Base-by-base conservation (phyloP, 2,329 filamentous ascomycete genomes). In the Bipolaris cookei region DNA sequence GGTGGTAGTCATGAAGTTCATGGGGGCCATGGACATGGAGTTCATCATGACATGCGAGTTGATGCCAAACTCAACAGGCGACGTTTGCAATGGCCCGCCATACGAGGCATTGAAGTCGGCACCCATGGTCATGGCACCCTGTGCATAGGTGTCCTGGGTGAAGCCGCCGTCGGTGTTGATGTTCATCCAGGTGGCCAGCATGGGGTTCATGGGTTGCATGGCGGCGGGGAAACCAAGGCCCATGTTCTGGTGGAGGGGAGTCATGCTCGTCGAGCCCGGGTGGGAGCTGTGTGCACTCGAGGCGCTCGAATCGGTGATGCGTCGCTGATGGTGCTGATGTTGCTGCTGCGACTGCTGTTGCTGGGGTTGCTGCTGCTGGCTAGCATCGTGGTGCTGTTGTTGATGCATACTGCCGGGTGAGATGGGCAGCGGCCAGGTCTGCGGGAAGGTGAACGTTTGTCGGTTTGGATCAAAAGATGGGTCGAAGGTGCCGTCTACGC, bases 61-160 rank as follows among this genome's bases (percentile, higher is more conserved):
- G 71, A 82, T 76, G 48, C 57, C 61, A 68, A 80, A 81, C 53
- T 82, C 79, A 48, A 81, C 74, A 4, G 80, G 79, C 55, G 80
- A 82, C 1, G 76, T 69, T 59, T 81, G 78, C 49, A 82, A 65
- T 39, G 75, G 76, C 16, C 67, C 73, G 51, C 71, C 76, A 57
- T 77, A 82, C 3, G 74, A 69, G 11, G 74, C 63, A 51, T 69
- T 70, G 67, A 77, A 80, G 56, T 75, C 68, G 54, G 76, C 62
- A 56, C 72, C 66, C 69, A 77, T 72, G 50, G 65, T 65, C 61
- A 71, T 70, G 54, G 70, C 57, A 39, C 58, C 56, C 43, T 66
- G 63, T 2, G 59, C 56, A 34, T 63, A 68, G n/a, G 56, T 55
- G 49, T 77, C 70, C 25, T 66, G 66, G 45, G 71, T 59, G 56